Conservation (phyloP, 2,329 filamentous ascomycete species). For the Colletotrichum limetticola region DNA sequence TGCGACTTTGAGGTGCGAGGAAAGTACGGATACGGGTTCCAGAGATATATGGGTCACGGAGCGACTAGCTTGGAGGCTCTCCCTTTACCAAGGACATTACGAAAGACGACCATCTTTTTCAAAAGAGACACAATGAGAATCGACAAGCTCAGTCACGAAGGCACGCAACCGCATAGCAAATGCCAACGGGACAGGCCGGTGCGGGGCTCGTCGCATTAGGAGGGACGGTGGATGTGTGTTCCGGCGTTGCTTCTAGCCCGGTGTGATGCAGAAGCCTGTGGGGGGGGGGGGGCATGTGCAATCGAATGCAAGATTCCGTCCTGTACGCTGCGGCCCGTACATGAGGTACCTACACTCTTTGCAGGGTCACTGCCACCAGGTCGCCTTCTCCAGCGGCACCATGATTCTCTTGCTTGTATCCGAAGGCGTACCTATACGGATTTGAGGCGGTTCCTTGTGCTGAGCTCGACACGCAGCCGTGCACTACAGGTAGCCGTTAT, state of each 20-base stretch:
- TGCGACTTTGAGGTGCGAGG: neutral
- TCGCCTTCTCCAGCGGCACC: conserved; percentile 7
- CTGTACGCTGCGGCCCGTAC: conserved; percentile 26
- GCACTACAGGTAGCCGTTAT: neutral
- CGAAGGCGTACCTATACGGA: neutral
- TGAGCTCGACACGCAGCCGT: neutral
- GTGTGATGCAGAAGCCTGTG: conserved; percentile 23
- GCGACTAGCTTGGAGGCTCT: neutral
- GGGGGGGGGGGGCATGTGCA: conserved; percentile 20
- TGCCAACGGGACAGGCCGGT: neutral
- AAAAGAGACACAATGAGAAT: conserved; percentile 7
- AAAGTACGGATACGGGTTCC: neutral
- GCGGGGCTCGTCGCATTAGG: conserved; percentile 17
- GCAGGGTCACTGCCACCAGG: conserved; percentile 6
- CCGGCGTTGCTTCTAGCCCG: conserved; percentile 7
- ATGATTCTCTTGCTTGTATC: neutral
- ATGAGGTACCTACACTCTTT: conserved; percentile 1
- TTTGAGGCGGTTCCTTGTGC: neutral
- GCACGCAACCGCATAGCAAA: neutral
- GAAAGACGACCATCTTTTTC: neutral
- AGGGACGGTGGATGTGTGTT: conserved; percentile 13
- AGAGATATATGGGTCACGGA: neutral
- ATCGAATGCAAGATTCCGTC: conserved; percentile 34
- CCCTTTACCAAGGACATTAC: conserved; percentile 5
- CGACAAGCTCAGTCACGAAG: conserved; percentile 19